Percentiles rank a stretch among this genome's conserved stretches.
phyloP scores from a whole-genome alignment of 2,329 filamentous ascomycete species.

The Cladosporium oxysporum region DNA sequence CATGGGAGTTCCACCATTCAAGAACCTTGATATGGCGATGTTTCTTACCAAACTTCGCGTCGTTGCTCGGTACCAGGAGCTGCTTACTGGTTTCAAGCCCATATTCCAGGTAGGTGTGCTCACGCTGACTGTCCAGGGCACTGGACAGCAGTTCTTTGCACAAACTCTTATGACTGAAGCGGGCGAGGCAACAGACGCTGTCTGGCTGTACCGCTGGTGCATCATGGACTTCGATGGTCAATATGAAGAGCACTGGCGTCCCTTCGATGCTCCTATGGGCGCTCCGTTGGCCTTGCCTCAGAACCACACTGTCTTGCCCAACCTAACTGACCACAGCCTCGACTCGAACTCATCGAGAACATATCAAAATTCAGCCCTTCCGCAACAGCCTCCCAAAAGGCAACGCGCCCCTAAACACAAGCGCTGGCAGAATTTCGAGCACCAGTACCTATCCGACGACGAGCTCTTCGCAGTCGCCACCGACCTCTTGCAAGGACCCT shows the following conservation, averaged over 20 bases:
- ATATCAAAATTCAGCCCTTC: neutral
- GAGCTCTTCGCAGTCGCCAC: conserved; percentile 17
- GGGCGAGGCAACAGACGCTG: conserved; percentile 16
- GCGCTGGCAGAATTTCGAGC: neutral
- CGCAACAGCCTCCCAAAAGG: neutral
- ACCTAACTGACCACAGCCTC: neutral
- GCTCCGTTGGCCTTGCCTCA: neutral
- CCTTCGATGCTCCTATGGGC: conserved; percentile 10
- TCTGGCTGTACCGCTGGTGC: conserved; percentile 24
- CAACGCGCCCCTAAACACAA: neutral
- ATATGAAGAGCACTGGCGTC: conserved; percentile 21
- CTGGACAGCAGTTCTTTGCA: conserved; percentile 13
- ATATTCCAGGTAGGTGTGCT: conserved; percentile 20
- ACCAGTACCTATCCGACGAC: conserved; percentile 1
- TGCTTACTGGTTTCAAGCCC: neutral
- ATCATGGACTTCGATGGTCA: neutral
- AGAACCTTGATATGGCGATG: conserved; percentile 5
- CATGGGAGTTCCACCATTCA: conserved; percentile 10
- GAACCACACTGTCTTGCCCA: neutral
- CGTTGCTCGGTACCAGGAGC: neutral
- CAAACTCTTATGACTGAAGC: neutral
- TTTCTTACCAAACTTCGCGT: conserved; percentile 6
- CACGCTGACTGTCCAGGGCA: neutral
- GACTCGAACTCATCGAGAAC: neutral
- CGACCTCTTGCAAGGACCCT: conserved; percentile 12